Evolutionary conservation across 345 rosid genomes (phyloP).

Genomic region (Rhizophora mangle): DNA sequence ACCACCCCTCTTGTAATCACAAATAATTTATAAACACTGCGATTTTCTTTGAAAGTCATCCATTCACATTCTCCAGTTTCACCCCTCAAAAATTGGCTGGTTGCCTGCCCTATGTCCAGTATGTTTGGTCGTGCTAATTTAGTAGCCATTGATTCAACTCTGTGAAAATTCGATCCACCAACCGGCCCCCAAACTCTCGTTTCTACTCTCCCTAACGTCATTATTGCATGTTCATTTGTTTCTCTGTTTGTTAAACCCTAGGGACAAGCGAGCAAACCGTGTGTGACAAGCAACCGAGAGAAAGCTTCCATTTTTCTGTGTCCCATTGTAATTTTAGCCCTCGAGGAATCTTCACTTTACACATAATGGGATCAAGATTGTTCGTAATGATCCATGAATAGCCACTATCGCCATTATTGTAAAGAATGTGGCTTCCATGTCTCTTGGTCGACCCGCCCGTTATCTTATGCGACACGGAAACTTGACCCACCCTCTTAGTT

Average conservation of each 20-base stretch:
- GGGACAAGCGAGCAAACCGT: background rate
- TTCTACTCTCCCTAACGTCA: conserved; percentile 27
- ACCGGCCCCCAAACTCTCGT: conserved; percentile 13
- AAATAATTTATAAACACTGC: background rate
- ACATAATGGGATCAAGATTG: conserved; percentile 16
- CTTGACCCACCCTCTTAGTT: no score
- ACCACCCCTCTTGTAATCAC: conserved; percentile 11
- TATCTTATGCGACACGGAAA: no score
- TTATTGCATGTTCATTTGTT: background rate
- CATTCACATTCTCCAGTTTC: background rate
- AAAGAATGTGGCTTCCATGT: background rate
- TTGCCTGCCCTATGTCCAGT: conserved; percentile 16
- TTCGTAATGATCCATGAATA: background rate
- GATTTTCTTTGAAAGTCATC: conserved; percentile 10
- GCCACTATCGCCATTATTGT: background rate
- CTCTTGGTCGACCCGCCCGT: no score
- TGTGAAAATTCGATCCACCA: conserved; percentile 1
- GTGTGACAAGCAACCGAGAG: background rate
- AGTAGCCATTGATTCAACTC: background rate
- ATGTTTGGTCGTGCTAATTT: background rate
- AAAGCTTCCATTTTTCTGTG: conserved; percentile 2
- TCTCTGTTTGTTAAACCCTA: background rate
- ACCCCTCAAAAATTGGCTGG: conserved; percentile 10
- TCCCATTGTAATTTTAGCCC: conserved; percentile 12
- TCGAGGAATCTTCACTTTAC: conserved; percentile 25